These are phyloP conservation scores for Oidiodendron maius DNA, from an alignment of 495 filamentous ascomycete species.

Conservation along the genomic window DNA sequence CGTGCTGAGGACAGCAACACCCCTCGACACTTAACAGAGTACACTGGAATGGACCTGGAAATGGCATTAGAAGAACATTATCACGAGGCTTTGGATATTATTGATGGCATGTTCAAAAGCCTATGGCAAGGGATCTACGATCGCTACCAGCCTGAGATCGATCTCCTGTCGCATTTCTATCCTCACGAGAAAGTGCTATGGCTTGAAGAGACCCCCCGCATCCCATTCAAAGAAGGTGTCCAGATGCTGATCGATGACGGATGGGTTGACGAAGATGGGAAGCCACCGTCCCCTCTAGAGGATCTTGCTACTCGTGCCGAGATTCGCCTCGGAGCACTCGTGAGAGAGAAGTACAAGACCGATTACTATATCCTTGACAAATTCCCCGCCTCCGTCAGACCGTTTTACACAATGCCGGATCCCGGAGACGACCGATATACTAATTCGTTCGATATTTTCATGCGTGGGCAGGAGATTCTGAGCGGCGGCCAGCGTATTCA, in stretches of 20 bases:
- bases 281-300: conserved; percentile 58
- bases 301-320: conserved; percentile 82
- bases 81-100: conserved; percentile 77
- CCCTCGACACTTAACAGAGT: conserved; percentile 93
- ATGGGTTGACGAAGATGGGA: conserved; percentile 71
- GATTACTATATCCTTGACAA: conserved; percentile 97
- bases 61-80: conserved; percentile 89
- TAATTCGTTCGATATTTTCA: conserved; percentile 94
- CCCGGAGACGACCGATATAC: conserved; percentile 64
- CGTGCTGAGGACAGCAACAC: conserved; percentile 96
- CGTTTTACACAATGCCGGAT: conserved; percentile 94
- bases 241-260: conserved; percentile 77
- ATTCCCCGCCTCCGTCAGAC: conserved; percentile 75
- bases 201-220: conserved; percentile 73
- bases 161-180: conserved; percentile 55
- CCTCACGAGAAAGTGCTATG: conserved; percentile 60
- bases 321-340: conserved; percentile 73
- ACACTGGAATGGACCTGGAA: conserved; percentile 90
- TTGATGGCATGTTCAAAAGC: conserved; percentile 79
- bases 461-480: conserved; percentile 89
- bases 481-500: conserved; percentile 91
- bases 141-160: conserved; percentile 62
- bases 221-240: conserved; percentile 76
- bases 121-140: conserved; percentile 77
- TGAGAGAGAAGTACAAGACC: conserved; percentile 79